phyloP scores from a whole-genome alignment of 352 stramenopile genomes.

The Pythium diclinum region DNA sequence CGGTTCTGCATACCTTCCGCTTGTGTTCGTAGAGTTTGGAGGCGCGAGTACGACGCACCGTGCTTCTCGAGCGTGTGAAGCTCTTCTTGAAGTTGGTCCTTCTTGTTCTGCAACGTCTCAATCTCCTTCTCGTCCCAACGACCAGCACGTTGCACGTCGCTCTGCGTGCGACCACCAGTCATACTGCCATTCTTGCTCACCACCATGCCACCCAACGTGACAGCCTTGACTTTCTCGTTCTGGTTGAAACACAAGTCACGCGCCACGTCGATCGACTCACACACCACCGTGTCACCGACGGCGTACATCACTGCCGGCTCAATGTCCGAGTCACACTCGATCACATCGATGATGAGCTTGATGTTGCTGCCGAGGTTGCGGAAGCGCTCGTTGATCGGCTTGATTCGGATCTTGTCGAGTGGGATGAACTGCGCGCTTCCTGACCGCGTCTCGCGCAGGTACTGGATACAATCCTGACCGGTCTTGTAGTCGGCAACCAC shows the following conservation, averaged over 20 bases:
- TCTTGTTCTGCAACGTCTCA: slow-evolving; percentile 77
- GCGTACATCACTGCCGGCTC: slow-evolving; percentile 94
- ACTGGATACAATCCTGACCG: slow-evolving; percentile 86
- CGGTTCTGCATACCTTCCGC: slow-evolving; percentile 70
- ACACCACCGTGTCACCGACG: slow-evolving; percentile 95
- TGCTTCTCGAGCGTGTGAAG: slow-evolving; percentile 62
- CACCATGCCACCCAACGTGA: slow-evolving; percentile 94
- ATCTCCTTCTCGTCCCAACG: slow-evolving; percentile 94
- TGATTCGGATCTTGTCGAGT: slow-evolving; percentile 92
- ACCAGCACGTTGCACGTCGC: slow-evolving; percentile 76
- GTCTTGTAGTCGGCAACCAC: slow-evolving; percentile 81
- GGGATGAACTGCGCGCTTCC: slow-evolving; percentile 96
- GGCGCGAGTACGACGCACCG: slow-evolving; percentile 61
- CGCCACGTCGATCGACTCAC: slow-evolving; percentile 93
- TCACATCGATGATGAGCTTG: slow-evolving; percentile 94
- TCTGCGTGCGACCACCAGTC: slow-evolving; percentile 93
- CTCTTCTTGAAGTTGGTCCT: slow-evolving; percentile 77
- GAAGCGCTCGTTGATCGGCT: slow-evolving; percentile 92
- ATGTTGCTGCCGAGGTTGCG: slow-evolving; percentile 89
- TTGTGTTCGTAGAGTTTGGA: slow-evolving; percentile 66
- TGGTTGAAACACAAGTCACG: slow-evolving; percentile 79
- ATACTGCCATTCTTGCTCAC: slow-evolving; percentile 98
- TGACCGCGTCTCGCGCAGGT: slow-evolving; percentile 94
- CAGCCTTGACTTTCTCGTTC: slow-evolving; percentile 85
- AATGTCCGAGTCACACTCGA: slow-evolving; percentile 92